phyloP scores from a whole-genome alignment of 2,329 filamentous ascomycete genomes.

The Botrytis tulipae region DNA sequence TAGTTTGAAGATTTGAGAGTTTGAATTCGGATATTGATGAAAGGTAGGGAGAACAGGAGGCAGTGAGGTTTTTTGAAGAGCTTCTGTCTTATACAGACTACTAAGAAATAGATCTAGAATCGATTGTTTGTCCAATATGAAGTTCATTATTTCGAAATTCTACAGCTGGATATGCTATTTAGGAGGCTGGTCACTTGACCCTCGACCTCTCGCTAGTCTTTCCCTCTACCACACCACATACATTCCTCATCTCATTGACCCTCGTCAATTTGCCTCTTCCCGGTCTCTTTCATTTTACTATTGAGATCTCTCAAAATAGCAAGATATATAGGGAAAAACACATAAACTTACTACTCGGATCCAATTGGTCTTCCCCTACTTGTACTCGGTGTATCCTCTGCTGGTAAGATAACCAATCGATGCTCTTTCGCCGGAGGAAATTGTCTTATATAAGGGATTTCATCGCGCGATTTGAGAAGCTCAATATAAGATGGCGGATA shows the following conservation, averaged over 20 bases:
- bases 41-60: not conserved
- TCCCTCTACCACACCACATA: not conserved
- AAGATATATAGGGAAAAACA: not conserved
- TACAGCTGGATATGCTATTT: not conserved
- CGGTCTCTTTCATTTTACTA: no score
- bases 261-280: not conserved
- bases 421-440: constrained; percentile 58
- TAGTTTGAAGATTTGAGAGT: not conserved
- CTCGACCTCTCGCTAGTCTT: not conserved
- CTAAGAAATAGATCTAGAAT: not conserved
- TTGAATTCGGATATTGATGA: no score
- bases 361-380: constrained; percentile 80
- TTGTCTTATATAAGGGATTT: constrained; percentile 69
- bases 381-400: constrained; percentile 53
- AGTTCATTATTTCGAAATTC: not conserved
- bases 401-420: constrained; percentile 65
- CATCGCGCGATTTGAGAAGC: constrained; percentile 56
- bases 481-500: constrained; percentile 63
- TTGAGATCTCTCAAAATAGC: not conserved
- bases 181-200: not conserved
- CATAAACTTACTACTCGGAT: constrained; percentile 63
- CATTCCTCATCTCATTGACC: not conserved
- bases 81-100: not conserved
- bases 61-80: not conserved
- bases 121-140: not conserved